Base-by-base conservation (phyloP, 192 early-diverging fungal species). In the Coemansia sp. region DNA sequence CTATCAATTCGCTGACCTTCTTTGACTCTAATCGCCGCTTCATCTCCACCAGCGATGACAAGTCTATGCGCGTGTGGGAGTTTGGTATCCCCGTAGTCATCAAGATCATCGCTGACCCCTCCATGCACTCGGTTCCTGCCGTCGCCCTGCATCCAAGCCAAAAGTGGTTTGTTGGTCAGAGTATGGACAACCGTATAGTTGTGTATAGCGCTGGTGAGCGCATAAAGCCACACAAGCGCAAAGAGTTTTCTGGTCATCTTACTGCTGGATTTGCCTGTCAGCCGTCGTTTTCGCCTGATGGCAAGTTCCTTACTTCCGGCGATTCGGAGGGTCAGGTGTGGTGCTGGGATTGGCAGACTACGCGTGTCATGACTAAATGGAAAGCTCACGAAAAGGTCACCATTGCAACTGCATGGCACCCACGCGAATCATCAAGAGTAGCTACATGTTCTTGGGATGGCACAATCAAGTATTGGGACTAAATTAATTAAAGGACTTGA, bases 281-380 rank as follows among this genome's bases (percentile, higher is more conserved):
- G 73, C 95, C 95, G 12, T 87, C 88, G 13, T 96, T 98, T 78
- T 95, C 95, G 13, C 91, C 96, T 1, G 97, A 99, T 70, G 95
- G 94, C 11, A 84, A 90, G 52, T 93, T 93, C 69, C 73, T 99
- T 60, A 90, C 90, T 65, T 91, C 88, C 5, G 98, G 98, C 53
- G 98, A 99, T 71, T 88, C 92, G 0, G 95, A 96, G 83, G 98
- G 98, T 10, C 87, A 87, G 67, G 85, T 98, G 46, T 97, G 92
- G 90, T 91, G 93, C 85, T 99, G 98, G 98, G 95, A 98, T 75
- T 99, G 95, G 94, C 97, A 97, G 81, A 89, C 95, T 22, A 89
- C 90, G 69, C 91, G 92, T 62, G 86, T 97, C 0, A 76, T 92
- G 65, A 92, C 90, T 18, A 95, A 94, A 76, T 92, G 94, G 78